Conservation (phyloP, 2,329 filamentous ascomycete species). For the Purpureocillium lavendulum region DNA sequence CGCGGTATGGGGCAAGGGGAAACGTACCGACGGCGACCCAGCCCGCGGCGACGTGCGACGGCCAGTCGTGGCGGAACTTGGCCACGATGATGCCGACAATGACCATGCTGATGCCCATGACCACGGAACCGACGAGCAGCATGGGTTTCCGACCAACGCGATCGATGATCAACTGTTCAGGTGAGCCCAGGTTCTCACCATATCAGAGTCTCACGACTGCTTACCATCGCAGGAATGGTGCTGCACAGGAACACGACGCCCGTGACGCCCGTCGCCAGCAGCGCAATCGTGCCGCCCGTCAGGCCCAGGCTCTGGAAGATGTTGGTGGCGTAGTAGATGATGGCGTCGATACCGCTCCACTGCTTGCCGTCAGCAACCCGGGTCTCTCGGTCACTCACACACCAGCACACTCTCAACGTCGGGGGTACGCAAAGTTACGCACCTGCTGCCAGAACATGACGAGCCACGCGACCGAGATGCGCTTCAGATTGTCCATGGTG, state of each 20-base stretch:
- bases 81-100: conserved; percentile 31
- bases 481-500: conserved; percentile 46
- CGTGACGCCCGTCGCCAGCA: conserved; percentile 63
- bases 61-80: conserved; percentile 27
- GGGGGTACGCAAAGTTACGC: too few relatives aligned
- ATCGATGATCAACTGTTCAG: conserved; percentile 23
- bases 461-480: conserved; percentile 55
- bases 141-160: conserved; percentile 19
- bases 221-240: conserved; percentile 20
- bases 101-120: conserved; percentile 27
- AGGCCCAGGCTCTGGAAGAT: conserved; percentile 50
- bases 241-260: conserved; percentile 57
- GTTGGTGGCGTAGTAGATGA: conserved; percentile 41
- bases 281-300: conserved; percentile 48
- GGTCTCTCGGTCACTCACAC: too few relatives aligned
- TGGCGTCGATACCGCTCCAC: conserved; percentile 21
- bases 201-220: background rate
- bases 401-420: too few relatives aligned
- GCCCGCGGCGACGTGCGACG: conserved; percentile 18
- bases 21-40: conserved; percentile 22
- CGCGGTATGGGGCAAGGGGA: too few relatives aligned
- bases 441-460: conserved; percentile 32
- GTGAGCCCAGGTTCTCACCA: too few relatives aligned
- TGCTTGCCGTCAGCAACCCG: conserved; percentile 10
- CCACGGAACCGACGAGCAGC: too few relatives aligned